phyloP scores from a whole-genome alignment of 2,329 filamentous ascomycete genomes.

The Fusarium sp. region DNA sequence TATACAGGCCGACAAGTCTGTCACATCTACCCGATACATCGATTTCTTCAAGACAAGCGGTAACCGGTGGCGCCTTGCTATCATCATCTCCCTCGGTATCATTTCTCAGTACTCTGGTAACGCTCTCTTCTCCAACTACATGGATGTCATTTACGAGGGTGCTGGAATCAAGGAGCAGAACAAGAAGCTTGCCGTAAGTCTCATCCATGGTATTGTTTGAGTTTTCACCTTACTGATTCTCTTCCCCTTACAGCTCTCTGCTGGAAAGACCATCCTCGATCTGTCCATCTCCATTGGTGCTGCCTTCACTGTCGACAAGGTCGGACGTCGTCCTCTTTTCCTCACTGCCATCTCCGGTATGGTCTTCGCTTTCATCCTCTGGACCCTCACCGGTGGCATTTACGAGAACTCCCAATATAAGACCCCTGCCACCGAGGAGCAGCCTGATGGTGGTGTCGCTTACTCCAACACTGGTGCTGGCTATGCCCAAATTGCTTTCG shows the following conservation, averaged over 20 bases:
- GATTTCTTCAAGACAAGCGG: conserved; percentile 71
- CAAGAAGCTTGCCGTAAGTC: conserved; percentile 63
- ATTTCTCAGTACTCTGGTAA: conserved; percentile 77
- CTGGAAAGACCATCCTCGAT: conserved; percentile 68
- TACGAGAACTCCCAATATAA: conserved; percentile 56
- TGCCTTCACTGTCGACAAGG: conserved; percentile 59
- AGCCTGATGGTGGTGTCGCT: conserved; percentile 35
- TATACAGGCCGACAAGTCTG: conserved; percentile 65
- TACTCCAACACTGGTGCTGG: conserved; percentile 57
- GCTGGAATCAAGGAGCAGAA: conserved; percentile 68
- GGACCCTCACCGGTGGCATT: conserved; percentile 63
- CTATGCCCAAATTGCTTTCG: conserved; percentile 65
- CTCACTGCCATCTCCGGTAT: conserved; percentile 60
- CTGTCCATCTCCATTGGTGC: conserved; percentile 66
- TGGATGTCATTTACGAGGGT: conserved; percentile 68
- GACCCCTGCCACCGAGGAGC: conserved; percentile 24
- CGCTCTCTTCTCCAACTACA: conserved; percentile 74
- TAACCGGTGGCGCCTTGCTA: conserved; percentile 70
- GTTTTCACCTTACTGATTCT: not conserved
- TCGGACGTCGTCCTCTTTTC: conserved; percentile 65
- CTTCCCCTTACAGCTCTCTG: conserved; percentile 48
- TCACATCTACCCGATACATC: conserved; percentile 61
- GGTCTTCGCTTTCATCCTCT: conserved; percentile 58
- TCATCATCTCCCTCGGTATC: conserved; percentile 70
- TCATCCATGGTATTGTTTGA: not conserved